Conservation (phyloP, 1,139 yeast species). For the Taphrina populina region DNA sequence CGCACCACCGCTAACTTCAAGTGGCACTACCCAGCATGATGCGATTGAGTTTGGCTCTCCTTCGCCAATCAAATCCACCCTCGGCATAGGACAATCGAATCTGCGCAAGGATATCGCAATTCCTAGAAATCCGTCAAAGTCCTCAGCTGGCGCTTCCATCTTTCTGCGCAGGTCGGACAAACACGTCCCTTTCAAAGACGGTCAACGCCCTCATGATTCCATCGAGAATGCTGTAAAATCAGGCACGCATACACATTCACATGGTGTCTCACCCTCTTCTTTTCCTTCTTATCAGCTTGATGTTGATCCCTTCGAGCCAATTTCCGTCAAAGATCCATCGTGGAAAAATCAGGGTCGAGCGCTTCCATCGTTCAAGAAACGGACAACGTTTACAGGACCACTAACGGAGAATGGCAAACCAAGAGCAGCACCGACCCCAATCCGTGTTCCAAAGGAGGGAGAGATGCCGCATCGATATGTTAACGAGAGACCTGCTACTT, state of each 20-base stretch:
- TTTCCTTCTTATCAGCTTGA: conserved; percentile 3
- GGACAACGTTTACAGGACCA: not conserved
- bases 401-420: conserved; percentile 5
- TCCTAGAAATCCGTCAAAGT: conserved; percentile 15
- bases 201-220: conserved; percentile 19
- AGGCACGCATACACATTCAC: not conserved
- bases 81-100: not conserved
- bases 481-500: not conserved
- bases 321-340: conserved; percentile 15
- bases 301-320: conserved; percentile 22
- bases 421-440: conserved; percentile 18
- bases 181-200: conserved; percentile 18
- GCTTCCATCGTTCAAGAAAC: conserved; percentile 27
- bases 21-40: not conserved
- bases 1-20: not conserved
- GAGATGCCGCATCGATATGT: conserved; percentile 20
- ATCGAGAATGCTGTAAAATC: not conserved
- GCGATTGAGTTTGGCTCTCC: conserved; percentile 22
- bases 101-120: not conserved
- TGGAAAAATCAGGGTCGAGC: conserved; percentile 21
- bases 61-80: conserved; percentile 19
- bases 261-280: conserved; percentile 4
- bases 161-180: conserved; percentile 7
- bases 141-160: conserved; percentile 7
- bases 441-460: conserved; percentile 22